Conservation (phyloP, 768 basidiomycete genomes). For the Suillus lakei region DNA sequence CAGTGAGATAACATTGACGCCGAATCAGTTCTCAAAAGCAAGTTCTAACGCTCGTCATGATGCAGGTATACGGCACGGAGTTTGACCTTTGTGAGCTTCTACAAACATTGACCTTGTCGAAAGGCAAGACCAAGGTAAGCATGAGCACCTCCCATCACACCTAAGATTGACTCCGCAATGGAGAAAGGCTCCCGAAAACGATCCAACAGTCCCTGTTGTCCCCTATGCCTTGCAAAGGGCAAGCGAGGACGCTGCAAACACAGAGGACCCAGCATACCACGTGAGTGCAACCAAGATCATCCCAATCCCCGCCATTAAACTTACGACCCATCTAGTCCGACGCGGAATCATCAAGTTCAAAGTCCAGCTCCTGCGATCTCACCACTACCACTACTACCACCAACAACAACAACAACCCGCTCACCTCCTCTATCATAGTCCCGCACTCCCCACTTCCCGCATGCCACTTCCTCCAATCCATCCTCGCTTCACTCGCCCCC, state of each 20-base stretch:
- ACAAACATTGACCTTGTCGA: slow-evolving; percentile 53
- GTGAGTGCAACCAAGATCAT: slow-evolving; percentile 31
- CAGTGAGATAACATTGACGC: slow-evolving; percentile 22
- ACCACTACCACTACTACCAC: slow-evolving; percentile 13
- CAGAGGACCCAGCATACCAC: slow-evolving; percentile 49
- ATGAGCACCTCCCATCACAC: background rate
- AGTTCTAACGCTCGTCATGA: slow-evolving; percentile 8
- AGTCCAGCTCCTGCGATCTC: slow-evolving; percentile 40
- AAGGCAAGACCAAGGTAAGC: slow-evolving; percentile 37
- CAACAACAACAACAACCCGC: slow-evolving; percentile 15
- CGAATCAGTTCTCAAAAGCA: background rate
- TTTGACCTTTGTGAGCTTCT: slow-evolving; percentile 59
- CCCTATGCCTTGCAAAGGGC: slow-evolving; percentile 35
- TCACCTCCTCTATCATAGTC: slow-evolving; percentile 21
- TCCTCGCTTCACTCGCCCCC: slow-evolving; percentile 59
- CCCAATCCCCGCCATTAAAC: background rate
- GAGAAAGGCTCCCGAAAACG: slow-evolving; percentile 38
- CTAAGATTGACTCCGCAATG: slow-evolving; percentile 15
- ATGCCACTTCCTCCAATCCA: slow-evolving; percentile 65
- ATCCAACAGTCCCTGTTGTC: slow-evolving; percentile 24
- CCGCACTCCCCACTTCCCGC: slow-evolving; percentile 41
- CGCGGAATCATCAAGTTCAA: slow-evolving; percentile 52
- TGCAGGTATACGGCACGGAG: slow-evolving; percentile 33
- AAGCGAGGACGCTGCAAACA: slow-evolving; percentile 47
- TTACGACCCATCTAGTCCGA: slow-evolving; percentile 41